These are phyloP conservation scores for Vitis labrusca DNA, from an alignment of 164 flowering plant species.

Conservation along the genomic window DNA sequence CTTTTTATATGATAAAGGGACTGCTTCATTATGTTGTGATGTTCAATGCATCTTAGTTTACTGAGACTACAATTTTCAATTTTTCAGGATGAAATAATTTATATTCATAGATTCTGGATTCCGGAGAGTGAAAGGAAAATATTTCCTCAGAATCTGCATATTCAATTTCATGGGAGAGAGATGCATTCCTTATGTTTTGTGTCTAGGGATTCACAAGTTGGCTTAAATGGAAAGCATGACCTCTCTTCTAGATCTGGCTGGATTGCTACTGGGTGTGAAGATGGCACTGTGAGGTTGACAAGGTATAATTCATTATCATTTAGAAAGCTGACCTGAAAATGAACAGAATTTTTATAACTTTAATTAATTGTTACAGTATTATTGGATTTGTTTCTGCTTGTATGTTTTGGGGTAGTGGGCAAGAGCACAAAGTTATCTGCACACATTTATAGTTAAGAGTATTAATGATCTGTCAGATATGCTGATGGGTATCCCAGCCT, in stretches of 20 bases:
- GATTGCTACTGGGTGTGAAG: conserved; percentile 97
- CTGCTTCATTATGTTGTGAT: neutral
- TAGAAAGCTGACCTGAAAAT: conserved; percentile 1
- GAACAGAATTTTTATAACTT: neutral
- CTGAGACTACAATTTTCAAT: neutral
- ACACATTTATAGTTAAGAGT: neutral
- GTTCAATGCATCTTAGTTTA: neutral
- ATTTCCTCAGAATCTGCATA: conserved; percentile 63
- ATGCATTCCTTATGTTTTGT: conserved; percentile 82
- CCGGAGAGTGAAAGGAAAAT: conserved; percentile 34
- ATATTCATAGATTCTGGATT: conserved; percentile 64
- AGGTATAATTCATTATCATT: conserved; percentile 43
- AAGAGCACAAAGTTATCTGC: neutral
- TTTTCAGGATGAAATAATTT: conserved; percentile 70
- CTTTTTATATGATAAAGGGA: neutral
- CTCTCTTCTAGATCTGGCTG: conserved; percentile 39
- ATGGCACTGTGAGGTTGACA: conserved; percentile 93
- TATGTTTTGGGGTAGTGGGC: neutral
- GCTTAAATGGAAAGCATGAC: conserved; percentile 14
- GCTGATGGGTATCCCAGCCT: too few relatives aligned
- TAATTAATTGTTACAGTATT: neutral
- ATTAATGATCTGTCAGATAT: too few relatives aligned
- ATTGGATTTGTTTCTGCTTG: neutral
- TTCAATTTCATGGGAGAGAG: conserved; percentile 97
- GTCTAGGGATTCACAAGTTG: conserved; percentile 23